phyloP scores from a whole-genome alignment of 495 filamentous ascomycete species.

The Hyaloscypha hepaticicola region DNA sequence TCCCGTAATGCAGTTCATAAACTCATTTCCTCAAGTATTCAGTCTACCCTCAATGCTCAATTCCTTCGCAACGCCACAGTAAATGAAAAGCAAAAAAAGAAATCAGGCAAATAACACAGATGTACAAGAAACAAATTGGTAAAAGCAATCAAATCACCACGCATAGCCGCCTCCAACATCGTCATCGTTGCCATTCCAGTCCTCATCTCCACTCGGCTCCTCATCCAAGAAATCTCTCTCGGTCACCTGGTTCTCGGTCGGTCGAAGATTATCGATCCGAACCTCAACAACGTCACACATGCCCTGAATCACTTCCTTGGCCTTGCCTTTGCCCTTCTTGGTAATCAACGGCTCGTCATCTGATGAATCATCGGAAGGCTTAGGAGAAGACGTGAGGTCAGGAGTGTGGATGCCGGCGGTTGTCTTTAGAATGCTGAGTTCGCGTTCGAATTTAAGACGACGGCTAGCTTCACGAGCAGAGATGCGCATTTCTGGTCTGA shows the following conservation, averaged over 20 bases:
- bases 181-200: conserved; percentile 63
- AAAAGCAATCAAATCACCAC: conserved; percentile 17
- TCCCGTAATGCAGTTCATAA: neutral
- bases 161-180: conserved; percentile 23
- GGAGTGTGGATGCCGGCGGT: conserved; percentile 24
- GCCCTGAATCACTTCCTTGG: conserved; percentile 58
- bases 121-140: neutral
- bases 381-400: neutral
- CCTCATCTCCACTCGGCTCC: conserved; percentile 70
- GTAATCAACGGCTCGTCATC: conserved; percentile 13
- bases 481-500: neutral
- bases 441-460: conserved; percentile 8
- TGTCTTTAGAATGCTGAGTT: conserved; percentile 23
- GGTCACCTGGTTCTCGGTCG: conserved; percentile 66
- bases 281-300: conserved; percentile 80
- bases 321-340: conserved; percentile 19
- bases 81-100: neutral
- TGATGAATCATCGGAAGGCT: neutral
- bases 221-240: conserved; percentile 83
- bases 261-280: conserved; percentile 78
- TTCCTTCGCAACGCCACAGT: neutral
- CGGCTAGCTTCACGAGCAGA: neutral
- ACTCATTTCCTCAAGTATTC: neutral
- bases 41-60: neutral
- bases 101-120: neutral